phyloP scores from a whole-genome alignment of 345 rosid genomes.

The Crucihimalaya himalaica region DNA sequence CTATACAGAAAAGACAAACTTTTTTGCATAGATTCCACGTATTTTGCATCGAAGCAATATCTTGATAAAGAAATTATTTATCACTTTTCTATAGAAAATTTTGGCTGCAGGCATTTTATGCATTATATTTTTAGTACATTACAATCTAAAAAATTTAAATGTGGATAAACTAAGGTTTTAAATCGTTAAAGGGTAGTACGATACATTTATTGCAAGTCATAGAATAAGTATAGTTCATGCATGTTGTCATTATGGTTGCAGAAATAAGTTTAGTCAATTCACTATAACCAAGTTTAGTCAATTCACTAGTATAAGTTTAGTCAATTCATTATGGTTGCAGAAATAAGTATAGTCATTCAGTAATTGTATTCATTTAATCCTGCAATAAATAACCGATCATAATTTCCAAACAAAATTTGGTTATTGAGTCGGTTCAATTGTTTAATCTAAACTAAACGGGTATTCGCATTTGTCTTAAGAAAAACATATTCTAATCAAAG shows the following conservation, averaged over 20 bases:
- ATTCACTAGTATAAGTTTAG: neutral
- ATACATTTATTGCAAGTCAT: neutral
- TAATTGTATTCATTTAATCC: no score
- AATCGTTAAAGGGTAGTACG: neutral
- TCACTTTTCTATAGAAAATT: no score
- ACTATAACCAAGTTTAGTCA: no score
- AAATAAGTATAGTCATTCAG: neutral
- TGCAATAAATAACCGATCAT: no score
- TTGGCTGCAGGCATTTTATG: neutral
- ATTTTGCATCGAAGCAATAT: conserved; percentile 22
- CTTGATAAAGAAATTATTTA: neutral
- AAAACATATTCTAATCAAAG: no score
- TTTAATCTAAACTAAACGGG: no score
- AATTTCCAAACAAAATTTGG: no score
- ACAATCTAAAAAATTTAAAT: neutral
- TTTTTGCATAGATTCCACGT: conserved; percentile 7
- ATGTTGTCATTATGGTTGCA: neutral
- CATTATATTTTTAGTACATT: neutral
- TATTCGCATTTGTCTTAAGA: no score
- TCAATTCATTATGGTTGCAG: neutral
- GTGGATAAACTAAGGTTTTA: neutral
- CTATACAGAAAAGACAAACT: conserved; percentile 9
- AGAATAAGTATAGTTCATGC: neutral
- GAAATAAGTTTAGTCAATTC: neutral
- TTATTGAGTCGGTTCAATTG: no score